Evolutionary conservation across 2,329 filamentous ascomycete species (phyloP), one percentile per base, ranked within the genome.

Genomic region (Ceratocystis eucalypticola): DNA sequence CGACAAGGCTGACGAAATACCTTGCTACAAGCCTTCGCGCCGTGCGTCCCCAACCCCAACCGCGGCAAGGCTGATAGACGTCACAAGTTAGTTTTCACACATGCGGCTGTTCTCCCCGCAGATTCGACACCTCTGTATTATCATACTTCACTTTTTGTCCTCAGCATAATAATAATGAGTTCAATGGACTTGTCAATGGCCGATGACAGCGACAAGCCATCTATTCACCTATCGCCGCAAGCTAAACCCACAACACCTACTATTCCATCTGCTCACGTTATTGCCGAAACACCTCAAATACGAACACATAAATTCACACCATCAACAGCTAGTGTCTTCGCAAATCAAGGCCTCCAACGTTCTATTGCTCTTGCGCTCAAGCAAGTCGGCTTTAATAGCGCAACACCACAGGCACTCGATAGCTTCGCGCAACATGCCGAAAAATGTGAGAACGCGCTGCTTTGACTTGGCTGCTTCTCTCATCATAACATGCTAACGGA

Each of bases 321-420:
- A 22, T 57, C 50, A n/a, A 59, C 62, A 41, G 33, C 64, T 17
- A 57, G 62, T 20, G 53, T 59, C 22, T 55, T 69, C 28, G 62
- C 75, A n/a, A 74, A 77, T 64, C 71, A 72, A 50, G 77, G 79
- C 1, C 74, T 87, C 30, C 78, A 79, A 59, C 80, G 83, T 63
- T 80, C 82, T 10, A 81, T 87, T 66, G 80, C 79, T 0, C 72
- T 86, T 66, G 79, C 79, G 2, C 73, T 87, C 33, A 74, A 80
- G 53, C 80, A 85, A 68, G 80, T 85, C 46, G 84, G 84, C 33
- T 87, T 86, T 70, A 76, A 80, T 37, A 75, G 77, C 30, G 80
- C 83, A 15, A 79, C 76, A 0, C 77, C 78, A 6, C 80, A 84
- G 65, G 83, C 84, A 1, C 73, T 87, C 70, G 83, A 86, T 72